Conservation (phyloP, 257 asterid species). For the Jaltomata sinuosa region DNA sequence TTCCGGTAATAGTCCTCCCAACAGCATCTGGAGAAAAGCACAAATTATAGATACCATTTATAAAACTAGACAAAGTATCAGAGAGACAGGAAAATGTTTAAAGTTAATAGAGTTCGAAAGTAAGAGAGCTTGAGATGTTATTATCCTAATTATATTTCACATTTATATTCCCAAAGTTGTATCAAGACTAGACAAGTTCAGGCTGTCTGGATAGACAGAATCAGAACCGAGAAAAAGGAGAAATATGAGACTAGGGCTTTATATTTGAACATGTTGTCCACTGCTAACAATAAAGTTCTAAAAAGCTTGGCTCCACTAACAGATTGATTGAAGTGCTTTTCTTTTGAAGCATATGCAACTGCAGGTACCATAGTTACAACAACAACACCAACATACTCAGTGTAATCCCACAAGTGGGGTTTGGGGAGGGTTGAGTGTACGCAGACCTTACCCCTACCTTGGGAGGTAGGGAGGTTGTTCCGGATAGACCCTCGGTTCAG, state of each 20-base stretch:
- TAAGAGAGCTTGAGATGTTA: background rate
- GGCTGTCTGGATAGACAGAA: background rate
- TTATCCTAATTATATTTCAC: background rate
- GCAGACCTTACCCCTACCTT: too few species aligned
- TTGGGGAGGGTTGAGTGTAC: too few species aligned
- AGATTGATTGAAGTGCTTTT: background rate
- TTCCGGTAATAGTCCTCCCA: background rate
- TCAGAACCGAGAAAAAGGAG: background rate
- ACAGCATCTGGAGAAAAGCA: background rate
- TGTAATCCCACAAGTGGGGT: too few species aligned
- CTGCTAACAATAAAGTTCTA: background rate
- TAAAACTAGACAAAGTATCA: slow-evolving; percentile 12
- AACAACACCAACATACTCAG: too few species aligned
- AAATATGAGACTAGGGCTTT: background rate
- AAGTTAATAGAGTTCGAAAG: background rate
- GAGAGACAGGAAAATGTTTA: background rate
- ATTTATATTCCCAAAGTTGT: background rate
- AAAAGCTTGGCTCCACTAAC: background rate
- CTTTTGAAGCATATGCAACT: background rate
- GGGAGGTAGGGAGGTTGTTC: too few species aligned
- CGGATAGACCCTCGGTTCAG: too few species aligned
- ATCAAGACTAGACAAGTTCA: background rate
- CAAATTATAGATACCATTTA: slow-evolving; percentile 5
- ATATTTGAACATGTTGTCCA: background rate
- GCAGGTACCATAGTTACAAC: background rate